Conservation (phyloP, 371 early-diverging fungal genomes). For the Conidiobolus incongruus region DNA sequence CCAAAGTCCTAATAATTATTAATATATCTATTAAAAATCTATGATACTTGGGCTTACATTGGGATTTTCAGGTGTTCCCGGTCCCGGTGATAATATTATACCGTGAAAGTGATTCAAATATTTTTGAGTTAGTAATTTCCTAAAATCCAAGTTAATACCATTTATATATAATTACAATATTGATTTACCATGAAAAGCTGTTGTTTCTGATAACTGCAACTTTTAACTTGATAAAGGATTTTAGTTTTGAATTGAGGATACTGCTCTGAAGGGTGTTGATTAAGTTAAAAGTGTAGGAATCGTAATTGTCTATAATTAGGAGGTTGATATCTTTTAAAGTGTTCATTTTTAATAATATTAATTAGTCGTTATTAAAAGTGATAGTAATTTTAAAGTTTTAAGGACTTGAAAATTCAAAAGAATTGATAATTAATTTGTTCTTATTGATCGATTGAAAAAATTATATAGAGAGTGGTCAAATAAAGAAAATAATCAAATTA, state of each 20-base stretch:
- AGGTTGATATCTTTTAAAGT: no score
- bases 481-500: no score
- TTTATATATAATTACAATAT: slow-evolving; percentile 1
- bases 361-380: no score
- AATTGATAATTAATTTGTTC: no score
- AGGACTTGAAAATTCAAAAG: no score
- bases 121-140: slow-evolving; percentile 4
- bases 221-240: slow-evolving; percentile 23
- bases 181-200: slow-evolving; percentile 53
- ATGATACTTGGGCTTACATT: slow-evolving; percentile 10
- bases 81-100: slow-evolving; percentile 84
- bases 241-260: no score
- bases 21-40: neutral
- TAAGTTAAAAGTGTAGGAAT: slow-evolving; percentile 90
- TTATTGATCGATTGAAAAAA: no score
- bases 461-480: no score
- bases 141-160: neutral
- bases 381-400: no score
- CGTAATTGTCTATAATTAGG: slow-evolving; percentile 88
- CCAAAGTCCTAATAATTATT: slow-evolving; percentile 56
- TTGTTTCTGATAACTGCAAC: slow-evolving; percentile 76
- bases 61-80: slow-evolving; percentile 22
- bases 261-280: no score
- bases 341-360: no score
- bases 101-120: slow-evolving; percentile 32